Evolutionary conservation across 164 flowering plant genomes (phyloP).

Genomic region (Tinospora cordifolia): DNA sequence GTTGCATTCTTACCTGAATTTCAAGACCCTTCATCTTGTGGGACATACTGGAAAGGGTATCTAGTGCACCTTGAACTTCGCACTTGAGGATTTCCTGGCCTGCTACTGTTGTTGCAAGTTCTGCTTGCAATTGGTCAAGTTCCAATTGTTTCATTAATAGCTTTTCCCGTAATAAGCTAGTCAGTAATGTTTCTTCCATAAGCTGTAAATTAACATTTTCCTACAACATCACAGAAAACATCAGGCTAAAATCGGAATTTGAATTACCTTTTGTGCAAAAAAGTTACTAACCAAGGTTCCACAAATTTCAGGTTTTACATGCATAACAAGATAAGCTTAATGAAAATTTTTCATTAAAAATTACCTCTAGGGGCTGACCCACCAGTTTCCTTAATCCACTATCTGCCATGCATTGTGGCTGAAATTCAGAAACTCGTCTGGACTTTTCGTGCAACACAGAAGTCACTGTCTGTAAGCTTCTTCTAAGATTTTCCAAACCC

Average conservation of each 20-base stretch:
- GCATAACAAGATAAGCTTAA: neutral
- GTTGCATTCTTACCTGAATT: slow-evolving; percentile 59
- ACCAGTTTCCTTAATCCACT: slow-evolving; percentile 16
- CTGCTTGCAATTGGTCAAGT: slow-evolving; percentile 80
- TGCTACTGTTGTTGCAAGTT: slow-evolving; percentile 72
- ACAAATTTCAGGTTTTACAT: neutral
- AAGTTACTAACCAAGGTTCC: neutral
- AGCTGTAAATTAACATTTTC: slow-evolving; percentile 41
- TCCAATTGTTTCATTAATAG: slow-evolving; percentile 64
- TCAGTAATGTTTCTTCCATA: slow-evolving; percentile 71
- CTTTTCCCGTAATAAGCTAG: slow-evolving; percentile 67
- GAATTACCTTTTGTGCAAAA: neutral
- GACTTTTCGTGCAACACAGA: slow-evolving; percentile 53
- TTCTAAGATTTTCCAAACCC: slow-evolving; percentile 50
- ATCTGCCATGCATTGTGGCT: slow-evolving; percentile 15
- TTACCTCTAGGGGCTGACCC: slow-evolving; percentile 36
- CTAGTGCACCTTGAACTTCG: slow-evolving; percentile 67
- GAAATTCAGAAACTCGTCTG: slow-evolving; percentile 23
- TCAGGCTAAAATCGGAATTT: neutral
- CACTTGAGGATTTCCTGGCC: slow-evolving; percentile 63
- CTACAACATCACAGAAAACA: slow-evolving; percentile 22
- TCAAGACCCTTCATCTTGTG: slow-evolving; percentile 80
- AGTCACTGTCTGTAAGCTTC: slow-evolving; percentile 52
- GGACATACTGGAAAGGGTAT: slow-evolving; percentile 49
- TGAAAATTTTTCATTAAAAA: slow-evolving; percentile 2